These are phyloP conservation scores for Daedaleopsis nitida DNA, from an alignment of 768 basidiomycete species.

Conservation along the genomic window DNA sequence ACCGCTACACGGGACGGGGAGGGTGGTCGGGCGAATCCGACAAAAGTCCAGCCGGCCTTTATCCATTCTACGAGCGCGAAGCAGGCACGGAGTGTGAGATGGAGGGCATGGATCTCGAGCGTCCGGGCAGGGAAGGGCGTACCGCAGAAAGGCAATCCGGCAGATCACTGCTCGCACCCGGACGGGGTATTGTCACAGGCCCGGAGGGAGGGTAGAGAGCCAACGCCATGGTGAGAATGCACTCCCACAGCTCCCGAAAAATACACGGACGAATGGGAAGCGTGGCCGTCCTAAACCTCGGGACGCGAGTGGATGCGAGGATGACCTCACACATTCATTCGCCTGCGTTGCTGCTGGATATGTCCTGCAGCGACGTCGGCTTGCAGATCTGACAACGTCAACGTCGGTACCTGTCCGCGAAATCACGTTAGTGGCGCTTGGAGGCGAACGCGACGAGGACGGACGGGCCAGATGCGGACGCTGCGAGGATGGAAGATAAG, in stretches of 20 bases:
- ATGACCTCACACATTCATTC: conserved; percentile 17
- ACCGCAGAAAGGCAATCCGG: conserved; percentile 15
- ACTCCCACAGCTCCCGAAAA: conserved; percentile 20
- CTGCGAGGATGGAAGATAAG: not conserved
- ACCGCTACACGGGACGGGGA: conserved; percentile 22
- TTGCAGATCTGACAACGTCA: conserved; percentile 11
- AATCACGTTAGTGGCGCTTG: not conserved
- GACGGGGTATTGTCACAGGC: conserved; percentile 18
- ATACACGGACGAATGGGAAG: conserved; percentile 17
- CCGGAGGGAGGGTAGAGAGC: conserved; percentile 7
- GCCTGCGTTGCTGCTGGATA: not conserved
- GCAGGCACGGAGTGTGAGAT: conserved; percentile 24
- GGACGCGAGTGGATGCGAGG: not conserved
- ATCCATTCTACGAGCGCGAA: conserved; percentile 19
- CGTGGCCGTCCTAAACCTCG: conserved; percentile 15
- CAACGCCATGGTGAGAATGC: conserved; percentile 20
- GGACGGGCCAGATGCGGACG: not conserved
- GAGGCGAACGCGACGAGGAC: not conserved
- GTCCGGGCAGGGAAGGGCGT: conserved; percentile 7
- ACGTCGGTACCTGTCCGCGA: not conserved
- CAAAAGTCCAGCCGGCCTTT: conserved; percentile 21
- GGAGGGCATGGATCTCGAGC: conserved; percentile 12
- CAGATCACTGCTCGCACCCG: conserved; percentile 18
- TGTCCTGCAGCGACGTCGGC: not conserved
- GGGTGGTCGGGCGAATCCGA: conserved; percentile 14